These are phyloP conservation scores for Rhytidiadelphus loreus DNA, from an alignment of 225 moss, liverwort and hornwort species.

Conservation along the genomic window DNA sequence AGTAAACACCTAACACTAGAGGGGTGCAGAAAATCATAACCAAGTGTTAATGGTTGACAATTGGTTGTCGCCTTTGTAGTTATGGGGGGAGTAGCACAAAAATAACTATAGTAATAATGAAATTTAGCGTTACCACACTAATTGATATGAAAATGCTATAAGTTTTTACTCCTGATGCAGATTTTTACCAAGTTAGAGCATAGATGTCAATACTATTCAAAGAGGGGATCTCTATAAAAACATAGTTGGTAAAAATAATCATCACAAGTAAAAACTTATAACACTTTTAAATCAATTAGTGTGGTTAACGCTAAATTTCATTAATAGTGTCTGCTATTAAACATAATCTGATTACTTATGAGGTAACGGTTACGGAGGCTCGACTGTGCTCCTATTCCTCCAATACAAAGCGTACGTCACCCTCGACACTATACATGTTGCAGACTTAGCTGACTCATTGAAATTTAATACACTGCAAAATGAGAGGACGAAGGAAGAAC, in stretches of 20 bases:
- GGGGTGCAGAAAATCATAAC: background rate
- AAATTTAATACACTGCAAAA: background rate
- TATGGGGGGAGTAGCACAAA: background rate
- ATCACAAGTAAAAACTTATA: too few species aligned
- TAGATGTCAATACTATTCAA: background rate
- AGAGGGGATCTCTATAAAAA: background rate
- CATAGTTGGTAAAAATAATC: background rate
- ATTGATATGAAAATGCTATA: background rate
- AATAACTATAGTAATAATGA: background rate
- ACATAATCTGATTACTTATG: background rate
- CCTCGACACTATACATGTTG: background rate
- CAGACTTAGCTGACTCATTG: background rate
- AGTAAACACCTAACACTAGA: background rate
- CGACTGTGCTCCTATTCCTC: background rate
- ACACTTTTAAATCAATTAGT: background rate
- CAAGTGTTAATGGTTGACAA: background rate
- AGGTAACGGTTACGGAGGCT: background rate
- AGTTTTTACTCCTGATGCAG: background rate
- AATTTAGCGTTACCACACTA: background rate
- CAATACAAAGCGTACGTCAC: background rate
- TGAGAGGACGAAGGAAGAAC: background rate
- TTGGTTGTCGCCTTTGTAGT: too few species aligned
- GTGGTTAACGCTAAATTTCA: background rate
- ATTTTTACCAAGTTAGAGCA: background rate
- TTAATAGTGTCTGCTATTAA: too few species aligned